These are phyloP conservation scores for Pyricularia sp. DNA, from an alignment of 2,329 filamentous ascomycete species.

Conservation along the genomic window DNA sequence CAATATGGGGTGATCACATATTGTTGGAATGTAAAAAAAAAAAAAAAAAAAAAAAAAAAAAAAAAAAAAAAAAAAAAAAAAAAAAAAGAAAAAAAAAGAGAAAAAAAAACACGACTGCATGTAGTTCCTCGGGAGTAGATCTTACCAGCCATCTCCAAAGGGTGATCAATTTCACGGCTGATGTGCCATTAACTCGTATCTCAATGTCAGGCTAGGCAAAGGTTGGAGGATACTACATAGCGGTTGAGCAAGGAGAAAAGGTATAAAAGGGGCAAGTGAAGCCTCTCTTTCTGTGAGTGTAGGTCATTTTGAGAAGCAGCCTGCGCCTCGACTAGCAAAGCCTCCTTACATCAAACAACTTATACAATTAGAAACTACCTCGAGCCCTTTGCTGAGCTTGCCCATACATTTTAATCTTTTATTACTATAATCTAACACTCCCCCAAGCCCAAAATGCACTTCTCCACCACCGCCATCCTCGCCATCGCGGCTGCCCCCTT, in stretches of 20 bases:
- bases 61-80: no score
- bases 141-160: background rate
- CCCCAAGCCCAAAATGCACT: conserved; percentile 11
- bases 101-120: background rate
- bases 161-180: background rate
- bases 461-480: conserved; percentile 13
- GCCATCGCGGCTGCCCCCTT: conserved; percentile 15
- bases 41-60: no score
- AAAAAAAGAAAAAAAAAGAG: no score
- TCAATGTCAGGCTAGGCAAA: background rate
- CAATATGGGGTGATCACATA: background rate
- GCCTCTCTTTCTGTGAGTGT: background rate
- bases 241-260: background rate
- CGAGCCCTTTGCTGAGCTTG: background rate
- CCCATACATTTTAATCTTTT: background rate
- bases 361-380: background rate
- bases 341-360: background rate
- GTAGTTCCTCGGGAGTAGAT: background rate
- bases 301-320: background rate
- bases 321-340: background rate
- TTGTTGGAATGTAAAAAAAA: background rate
- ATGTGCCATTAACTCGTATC: background rate
- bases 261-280: background rate
- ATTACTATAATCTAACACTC: background rate
- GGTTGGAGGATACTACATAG: background rate